Conservation (phyloP, 257 asterid genomes). For the Ehretia macrophylla region DNA sequence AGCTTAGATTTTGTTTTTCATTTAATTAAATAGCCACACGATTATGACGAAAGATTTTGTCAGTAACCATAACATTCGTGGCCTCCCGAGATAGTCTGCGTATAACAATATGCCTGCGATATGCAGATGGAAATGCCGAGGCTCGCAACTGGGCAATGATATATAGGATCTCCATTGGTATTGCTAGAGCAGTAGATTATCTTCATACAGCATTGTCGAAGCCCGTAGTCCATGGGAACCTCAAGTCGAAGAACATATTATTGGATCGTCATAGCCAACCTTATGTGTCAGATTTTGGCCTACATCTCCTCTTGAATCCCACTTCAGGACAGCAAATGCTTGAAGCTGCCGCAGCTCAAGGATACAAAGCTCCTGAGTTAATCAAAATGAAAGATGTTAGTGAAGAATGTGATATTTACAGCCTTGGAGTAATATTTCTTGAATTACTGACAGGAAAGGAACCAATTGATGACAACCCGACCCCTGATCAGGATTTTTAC, state of each 20-base stretch:
- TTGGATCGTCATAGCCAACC: constrained; percentile 54
- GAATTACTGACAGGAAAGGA: constrained; percentile 74
- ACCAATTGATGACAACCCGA: constrained; percentile 41
- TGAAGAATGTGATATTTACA: constrained; percentile 63
- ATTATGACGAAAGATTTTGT: too few species aligned
- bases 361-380: constrained; percentile 75
- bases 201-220: constrained; percentile 53
- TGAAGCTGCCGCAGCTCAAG: constrained; percentile 57
- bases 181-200: constrained; percentile 56
- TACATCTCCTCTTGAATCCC: constrained; percentile 61
- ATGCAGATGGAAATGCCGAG: constrained; percentile 56
- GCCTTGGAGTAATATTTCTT: constrained; percentile 71
- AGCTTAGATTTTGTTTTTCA: too few species aligned
- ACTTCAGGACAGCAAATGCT: constrained; percentile 69
- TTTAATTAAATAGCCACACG: too few species aligned
- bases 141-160: constrained; percentile 64
- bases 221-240: constrained; percentile 80
- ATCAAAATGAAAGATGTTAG: constrained; percentile 69
- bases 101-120: constrained; percentile 5
- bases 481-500: constrained; percentile 49
- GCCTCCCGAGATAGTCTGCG: neutral
- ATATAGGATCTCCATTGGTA: constrained; percentile 59
- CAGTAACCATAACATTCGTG: neutral
- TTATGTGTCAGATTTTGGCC: constrained; percentile 66
- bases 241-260: constrained; percentile 69